phyloP scores from a whole-genome alignment of 495 filamentous ascomycete genomes.

The Penicillium daleae region DNA sequence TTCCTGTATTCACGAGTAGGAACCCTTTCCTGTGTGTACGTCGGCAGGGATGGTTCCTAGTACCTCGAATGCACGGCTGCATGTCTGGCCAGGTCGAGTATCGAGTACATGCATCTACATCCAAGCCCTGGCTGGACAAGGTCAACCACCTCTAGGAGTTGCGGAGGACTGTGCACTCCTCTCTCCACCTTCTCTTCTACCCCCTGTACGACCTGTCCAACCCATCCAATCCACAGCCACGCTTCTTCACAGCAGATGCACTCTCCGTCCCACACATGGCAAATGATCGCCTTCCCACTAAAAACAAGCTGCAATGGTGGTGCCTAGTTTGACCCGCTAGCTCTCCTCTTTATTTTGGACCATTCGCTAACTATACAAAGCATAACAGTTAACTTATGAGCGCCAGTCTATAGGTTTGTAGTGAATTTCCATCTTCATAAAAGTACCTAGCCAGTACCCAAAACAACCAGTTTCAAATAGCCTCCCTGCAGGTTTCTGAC shows the following conservation, averaged over 20 bases:
- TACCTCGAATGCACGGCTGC: slow-evolving; percentile 2
- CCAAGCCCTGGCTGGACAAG: background rate
- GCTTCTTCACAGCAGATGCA: slow-evolving; percentile 9
- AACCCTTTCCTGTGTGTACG: background rate
- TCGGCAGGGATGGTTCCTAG: background rate
- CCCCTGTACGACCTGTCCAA: slow-evolving; percentile 5
- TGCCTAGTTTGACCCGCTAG: background rate
- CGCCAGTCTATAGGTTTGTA: background rate
- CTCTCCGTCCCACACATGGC: slow-evolving; percentile 11
- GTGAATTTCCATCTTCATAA: background rate
- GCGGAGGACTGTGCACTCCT: background rate
- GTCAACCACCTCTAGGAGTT: background rate
- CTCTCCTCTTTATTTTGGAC: background rate
- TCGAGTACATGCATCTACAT: slow-evolving; percentile 4
- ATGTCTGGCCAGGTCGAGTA: background rate
- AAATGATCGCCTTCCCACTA: slow-evolving; percentile 1
- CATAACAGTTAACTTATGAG: background rate
- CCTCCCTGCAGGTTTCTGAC: slow-evolving; percentile 2
- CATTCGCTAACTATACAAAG: background rate
- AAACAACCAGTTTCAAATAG: background rate
- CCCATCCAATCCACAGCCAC: slow-evolving; percentile 9
- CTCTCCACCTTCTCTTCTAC: background rate
- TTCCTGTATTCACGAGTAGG: background rate
- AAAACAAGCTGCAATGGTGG: background rate
- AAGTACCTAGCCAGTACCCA: background rate